Conservation (phyloP, 208 protist genomes). For the Leishmania arabica region DNA sequence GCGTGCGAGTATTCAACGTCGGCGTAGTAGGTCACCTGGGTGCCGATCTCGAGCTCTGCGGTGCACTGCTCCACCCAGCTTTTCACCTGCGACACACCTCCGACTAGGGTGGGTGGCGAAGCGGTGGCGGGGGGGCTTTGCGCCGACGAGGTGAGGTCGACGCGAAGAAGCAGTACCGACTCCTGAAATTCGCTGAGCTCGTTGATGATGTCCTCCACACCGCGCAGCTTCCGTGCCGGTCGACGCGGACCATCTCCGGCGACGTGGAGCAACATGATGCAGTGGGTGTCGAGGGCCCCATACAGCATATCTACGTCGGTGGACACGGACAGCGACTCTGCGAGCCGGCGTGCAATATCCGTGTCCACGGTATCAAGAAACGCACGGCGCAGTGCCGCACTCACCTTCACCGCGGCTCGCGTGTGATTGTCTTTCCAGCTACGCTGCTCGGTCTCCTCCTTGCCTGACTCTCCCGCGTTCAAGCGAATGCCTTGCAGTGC, state of each 20-base stretch:
- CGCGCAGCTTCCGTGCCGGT: constrained; percentile 13
- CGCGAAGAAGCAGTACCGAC: constrained; percentile 33
- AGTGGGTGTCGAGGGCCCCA: constrained; percentile 27
- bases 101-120: constrained; percentile 11
- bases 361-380: constrained; percentile 36
- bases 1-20: constrained; percentile 26
- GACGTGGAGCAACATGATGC: constrained; percentile 34
- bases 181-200: constrained; percentile 61
- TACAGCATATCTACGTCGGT: constrained; percentile 34
- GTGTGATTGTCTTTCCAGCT: constrained; percentile 1
- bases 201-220: constrained; percentile 47
- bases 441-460: neutral
- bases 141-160: constrained; percentile 20
- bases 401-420: constrained; percentile 14
- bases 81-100: constrained; percentile 34
- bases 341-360: constrained; percentile 20
- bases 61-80: constrained; percentile 16
- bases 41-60: constrained; percentile 35
- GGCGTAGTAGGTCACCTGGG: constrained; percentile 50
- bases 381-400: constrained; percentile 14
- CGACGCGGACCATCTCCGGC: constrained; percentile 21
- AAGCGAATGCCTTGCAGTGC: neutral
- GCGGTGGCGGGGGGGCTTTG: neutral
- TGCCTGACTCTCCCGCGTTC: neutral
- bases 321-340: constrained; percentile 34